Evolutionary conservation across 2,329 filamentous ascomycete species (phyloP).

Genomic region (Huntiella savannae): DNA sequence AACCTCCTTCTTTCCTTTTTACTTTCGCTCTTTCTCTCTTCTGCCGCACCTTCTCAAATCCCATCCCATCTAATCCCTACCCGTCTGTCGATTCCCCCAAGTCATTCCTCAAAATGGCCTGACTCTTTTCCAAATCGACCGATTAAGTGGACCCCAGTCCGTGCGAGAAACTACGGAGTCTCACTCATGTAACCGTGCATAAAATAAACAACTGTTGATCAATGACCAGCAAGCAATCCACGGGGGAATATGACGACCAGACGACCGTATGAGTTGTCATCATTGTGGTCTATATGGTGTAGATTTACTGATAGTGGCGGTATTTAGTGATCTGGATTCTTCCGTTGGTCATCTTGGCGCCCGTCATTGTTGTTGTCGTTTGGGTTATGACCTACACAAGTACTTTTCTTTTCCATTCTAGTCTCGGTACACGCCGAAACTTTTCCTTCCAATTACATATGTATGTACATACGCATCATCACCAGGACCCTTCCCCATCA

Average conservation of each 20-base stretch:
- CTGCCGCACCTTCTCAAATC: background rate
- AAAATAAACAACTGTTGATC: background rate
- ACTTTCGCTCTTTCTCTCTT: background rate
- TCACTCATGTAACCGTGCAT: background rate
- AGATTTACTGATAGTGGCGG: too few relatives aligned
- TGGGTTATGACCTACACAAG: too few relatives aligned
- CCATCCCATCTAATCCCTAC: background rate
- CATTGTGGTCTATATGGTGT: too few relatives aligned
- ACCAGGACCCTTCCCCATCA: too few relatives aligned
- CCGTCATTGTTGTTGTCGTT: too few relatives aligned
- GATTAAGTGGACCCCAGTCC: slow-evolving; percentile 10
- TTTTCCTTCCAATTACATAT: too few relatives aligned
- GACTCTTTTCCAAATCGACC: slow-evolving; percentile 11
- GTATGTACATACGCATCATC: too few relatives aligned
- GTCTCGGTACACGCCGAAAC: too few relatives aligned
- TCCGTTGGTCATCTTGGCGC: too few relatives aligned
- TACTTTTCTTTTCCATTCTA: too few relatives aligned
- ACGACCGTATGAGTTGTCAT: background rate
- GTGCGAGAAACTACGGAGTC: slow-evolving; percentile 3
- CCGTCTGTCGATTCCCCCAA: slow-evolving; percentile 2
- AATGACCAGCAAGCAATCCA: background rate
- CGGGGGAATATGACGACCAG: background rate
- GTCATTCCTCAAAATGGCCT: slow-evolving; percentile 12
- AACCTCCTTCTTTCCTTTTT: too few relatives aligned
- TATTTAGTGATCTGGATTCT: too few relatives aligned